phyloP scores from a whole-genome alignment of 768 basidiomycete species.

The Arthromyces matolae region DNA sequence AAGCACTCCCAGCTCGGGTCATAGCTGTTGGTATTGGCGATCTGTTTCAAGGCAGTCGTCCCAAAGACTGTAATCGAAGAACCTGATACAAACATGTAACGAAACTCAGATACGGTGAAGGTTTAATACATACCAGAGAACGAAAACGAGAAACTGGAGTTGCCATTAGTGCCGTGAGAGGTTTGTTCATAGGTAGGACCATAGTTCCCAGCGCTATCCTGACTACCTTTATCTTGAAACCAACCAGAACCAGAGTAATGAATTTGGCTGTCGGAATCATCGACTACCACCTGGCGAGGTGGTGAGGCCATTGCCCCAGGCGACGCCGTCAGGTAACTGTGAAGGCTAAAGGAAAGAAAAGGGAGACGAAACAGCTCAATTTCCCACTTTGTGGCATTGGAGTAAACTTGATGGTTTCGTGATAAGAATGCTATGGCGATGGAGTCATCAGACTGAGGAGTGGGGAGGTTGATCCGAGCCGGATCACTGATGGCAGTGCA shows the following conservation, averaged over 20 bases:
- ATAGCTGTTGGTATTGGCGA: conserved; percentile 2
- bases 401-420: no score
- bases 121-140: conserved; percentile 24
- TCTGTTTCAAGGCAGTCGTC: conserved; percentile 14
- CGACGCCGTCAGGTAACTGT: not conserved
- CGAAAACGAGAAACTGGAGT: conserved; percentile 25
- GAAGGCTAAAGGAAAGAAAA: no score
- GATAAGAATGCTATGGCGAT: no score
- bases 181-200: conserved; percentile 29
- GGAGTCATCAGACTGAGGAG: no score
- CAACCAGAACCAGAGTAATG: conserved; percentile 26
- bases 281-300: conserved; percentile 27
- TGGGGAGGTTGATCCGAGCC: no score
- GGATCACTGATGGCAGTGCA: no score
- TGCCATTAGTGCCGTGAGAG: conserved; percentile 25
- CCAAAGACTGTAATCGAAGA: conserved; percentile 17
- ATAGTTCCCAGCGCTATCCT: conserved; percentile 26
- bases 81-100: not conserved
- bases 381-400: no score
- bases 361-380: no score
- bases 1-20: conserved; percentile 25
- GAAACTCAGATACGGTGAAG: not conserved
- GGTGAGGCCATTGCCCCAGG: not conserved
- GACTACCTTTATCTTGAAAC: conserved; percentile 24
- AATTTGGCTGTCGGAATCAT: conserved; percentile 31